Conservation (phyloP, 805 yeast genomes). For the Wickerhamiella galacta region DNA sequence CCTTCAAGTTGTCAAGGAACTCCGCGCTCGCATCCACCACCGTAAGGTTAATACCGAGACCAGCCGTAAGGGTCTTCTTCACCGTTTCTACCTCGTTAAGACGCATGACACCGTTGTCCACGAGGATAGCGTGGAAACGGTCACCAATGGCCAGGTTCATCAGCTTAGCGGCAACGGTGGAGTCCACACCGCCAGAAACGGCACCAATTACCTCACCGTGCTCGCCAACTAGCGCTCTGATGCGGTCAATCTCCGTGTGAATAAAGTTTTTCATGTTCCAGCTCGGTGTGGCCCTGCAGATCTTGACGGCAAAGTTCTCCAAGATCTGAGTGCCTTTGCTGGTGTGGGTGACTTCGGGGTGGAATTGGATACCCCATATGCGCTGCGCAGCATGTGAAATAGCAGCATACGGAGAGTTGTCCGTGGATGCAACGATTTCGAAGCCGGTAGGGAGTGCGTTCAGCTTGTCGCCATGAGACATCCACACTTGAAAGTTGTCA, state of each 20-base stretch:
- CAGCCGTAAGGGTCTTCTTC: constrained; percentile 75
- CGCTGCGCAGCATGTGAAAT: constrained; percentile 55
- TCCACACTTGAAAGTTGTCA: constrained; percentile 94
- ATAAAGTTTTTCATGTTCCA: constrained; percentile 98
- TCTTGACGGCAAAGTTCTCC: constrained; percentile 81
- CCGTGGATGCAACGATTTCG: constrained; percentile 77
- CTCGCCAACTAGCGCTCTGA: constrained; percentile 83
- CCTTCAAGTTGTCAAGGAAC: constrained; percentile 72
- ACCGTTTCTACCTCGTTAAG: constrained; percentile 81
- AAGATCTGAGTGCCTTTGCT: constrained; percentile 74
- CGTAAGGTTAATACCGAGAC: constrained; percentile 84
- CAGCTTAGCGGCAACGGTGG: constrained; percentile 96
- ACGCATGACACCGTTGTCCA: constrained; percentile 96
- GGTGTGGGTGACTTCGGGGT: constrained; percentile 97
- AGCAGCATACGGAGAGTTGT: constrained; percentile 92
- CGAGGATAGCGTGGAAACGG: constrained; percentile 95
- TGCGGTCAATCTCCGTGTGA: constrained; percentile 89
- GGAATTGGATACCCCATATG: constrained; percentile 94
- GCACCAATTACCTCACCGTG: constrained; percentile 98
- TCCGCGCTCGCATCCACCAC: constrained; percentile 90
- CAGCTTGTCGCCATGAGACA: constrained; percentile 97
- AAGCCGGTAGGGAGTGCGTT: constrained; percentile 78
- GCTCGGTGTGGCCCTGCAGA: constrained; percentile 73
- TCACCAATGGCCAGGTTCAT: constrained; percentile 98
- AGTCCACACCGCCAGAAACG: constrained; percentile 98